Base-by-base conservation (phyloP, 768 basidiomycete species). In the Hemileccinum impolitum region DNA sequence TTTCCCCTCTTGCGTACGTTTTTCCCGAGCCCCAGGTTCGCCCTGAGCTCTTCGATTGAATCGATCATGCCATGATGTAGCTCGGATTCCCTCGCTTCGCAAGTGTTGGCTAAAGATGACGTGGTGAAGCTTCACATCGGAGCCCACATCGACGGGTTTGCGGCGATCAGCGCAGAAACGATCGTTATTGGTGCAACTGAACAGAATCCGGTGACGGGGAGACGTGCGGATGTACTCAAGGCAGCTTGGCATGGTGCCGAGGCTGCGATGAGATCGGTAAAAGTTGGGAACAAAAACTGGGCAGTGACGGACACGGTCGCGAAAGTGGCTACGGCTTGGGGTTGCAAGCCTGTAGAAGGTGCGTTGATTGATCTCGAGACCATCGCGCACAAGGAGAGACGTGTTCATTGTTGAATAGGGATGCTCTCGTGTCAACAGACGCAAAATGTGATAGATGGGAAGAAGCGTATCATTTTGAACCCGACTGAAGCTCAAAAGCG, bases 101-200 rank as follows among this genome's bases (percentile, higher is more conserved):
- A 84, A 67, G 78, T 69, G 43, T 78, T 94, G 56, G 81, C 80
- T 23, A 87, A 92, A 55, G 83, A 84, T 52, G 96, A 99, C 67
- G 84, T 99, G 50, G 95, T 98, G 57, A 98, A 97, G 73, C 72
- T 99, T 55, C 91, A 94, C 69, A 77, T 98, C 52, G 96, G 96
- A 39, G 94, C 94, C 17, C 96, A 99, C 64, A 93, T 99, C 70
- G 95, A 98, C 67, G 96, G 96, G 48, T 97, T 90, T 70, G 94
- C 94, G 17, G 84, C 92, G 46, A 84, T 96, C 68, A 83, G 82
- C 64, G 96, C 92, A 30, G 96, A 99, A 70, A 97, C 95, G 45
- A 70, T 98, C 61, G 82, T 96, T 51, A 81, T 97, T 28, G 90
- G 93, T 35, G 86, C 91, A 32, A 83, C 82, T 47, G 71, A 77